Base-by-base conservation (phyloP, 331 rosid genomes). In the Quercus tomentella region DNA sequence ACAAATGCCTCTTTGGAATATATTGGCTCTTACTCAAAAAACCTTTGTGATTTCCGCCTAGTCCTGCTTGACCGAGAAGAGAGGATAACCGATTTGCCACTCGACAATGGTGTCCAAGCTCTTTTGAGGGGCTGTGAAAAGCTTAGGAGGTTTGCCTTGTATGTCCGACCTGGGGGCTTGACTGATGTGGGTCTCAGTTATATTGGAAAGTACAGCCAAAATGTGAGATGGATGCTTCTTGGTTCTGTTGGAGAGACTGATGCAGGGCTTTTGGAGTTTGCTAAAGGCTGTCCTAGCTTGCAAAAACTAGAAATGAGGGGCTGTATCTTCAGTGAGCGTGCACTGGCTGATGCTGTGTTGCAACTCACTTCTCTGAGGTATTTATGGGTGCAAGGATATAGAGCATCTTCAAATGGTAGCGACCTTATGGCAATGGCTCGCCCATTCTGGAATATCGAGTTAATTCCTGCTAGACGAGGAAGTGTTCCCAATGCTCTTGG, bases 191-290 rank as follows among this genome's bases (percentile, higher is more conserved):
- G 99, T 16, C 92, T 96, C 2, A 81, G 91, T 41, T 96, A 91
- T 78, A 79, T 96, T 28, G 97, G 99, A 26, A 85, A 76, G 74
- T 87, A 93, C 82, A 93, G 99, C 82, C 96, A 83, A 55, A 89
- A 93, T 52, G 89, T 96, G 78, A 93, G 99, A 79, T 91, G 99
- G 99, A 96, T 96, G 97, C 96, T 96, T 74, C 92, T 96, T 18
- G 99, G 98, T 56, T 89, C 85, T 61, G 97, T 93, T 22, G 99
- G 99, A 5, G 92, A 88, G 63, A 80, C 94, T 18, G 99, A 96
- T 82, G 87, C 67, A 5, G 98, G 98, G 54, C 97, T 96, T 67
- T 57, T 90, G 82, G 85, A 83, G 21, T 93, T 93, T 76, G 89
- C 99, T 3, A 87, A 56, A 61, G 99, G 97, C 15, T 93, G 98